These are phyloP conservation scores for Tardiomyces blankii DNA, from an alignment of 1,139 yeast genomes.

Conservation along the genomic window DNA sequence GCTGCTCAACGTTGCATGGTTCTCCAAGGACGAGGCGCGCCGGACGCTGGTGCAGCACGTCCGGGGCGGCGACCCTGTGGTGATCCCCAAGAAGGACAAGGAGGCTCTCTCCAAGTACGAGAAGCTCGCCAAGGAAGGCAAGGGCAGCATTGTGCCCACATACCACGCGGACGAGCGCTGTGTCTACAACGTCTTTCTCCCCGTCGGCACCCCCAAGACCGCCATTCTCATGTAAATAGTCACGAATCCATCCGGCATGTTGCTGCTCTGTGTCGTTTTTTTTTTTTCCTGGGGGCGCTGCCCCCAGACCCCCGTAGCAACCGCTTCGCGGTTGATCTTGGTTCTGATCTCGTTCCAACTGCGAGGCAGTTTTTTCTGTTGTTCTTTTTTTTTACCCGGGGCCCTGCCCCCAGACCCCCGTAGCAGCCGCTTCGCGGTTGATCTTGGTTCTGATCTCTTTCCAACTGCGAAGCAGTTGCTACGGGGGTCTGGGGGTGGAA, in stretches of 20 bases:
- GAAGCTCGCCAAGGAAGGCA: slow-evolving; percentile 26
- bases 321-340: no score
- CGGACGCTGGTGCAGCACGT: slow-evolving; percentile 20
- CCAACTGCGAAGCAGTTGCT: no score
- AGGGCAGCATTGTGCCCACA: slow-evolving; percentile 22
- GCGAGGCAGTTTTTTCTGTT: no score
- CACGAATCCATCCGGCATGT: neutral
- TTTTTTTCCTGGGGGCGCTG: no score
- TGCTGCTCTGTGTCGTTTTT: no score
- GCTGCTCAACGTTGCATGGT: slow-evolving; percentile 11
- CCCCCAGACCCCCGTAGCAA: no score
- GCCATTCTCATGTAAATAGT: neutral
- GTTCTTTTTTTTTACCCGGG: no score
- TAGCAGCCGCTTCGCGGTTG: no score
- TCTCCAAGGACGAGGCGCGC: slow-evolving; percentile 22
- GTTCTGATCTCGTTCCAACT: no score
- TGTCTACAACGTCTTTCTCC: neutral
- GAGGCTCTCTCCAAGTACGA: slow-evolving; percentile 16
- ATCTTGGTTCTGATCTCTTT: no score
- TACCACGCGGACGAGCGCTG: neutral
- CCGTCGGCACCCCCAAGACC: neutral
- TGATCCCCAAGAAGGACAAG: slow-evolving; percentile 9
- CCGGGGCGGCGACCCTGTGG: slow-evolving; percentile 20
- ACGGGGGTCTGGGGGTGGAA: no score
- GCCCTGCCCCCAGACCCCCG: no score